Base-by-base conservation (phyloP, 768 basidiomycete genomes). In the Macrolepiota dolichaula region DNA sequence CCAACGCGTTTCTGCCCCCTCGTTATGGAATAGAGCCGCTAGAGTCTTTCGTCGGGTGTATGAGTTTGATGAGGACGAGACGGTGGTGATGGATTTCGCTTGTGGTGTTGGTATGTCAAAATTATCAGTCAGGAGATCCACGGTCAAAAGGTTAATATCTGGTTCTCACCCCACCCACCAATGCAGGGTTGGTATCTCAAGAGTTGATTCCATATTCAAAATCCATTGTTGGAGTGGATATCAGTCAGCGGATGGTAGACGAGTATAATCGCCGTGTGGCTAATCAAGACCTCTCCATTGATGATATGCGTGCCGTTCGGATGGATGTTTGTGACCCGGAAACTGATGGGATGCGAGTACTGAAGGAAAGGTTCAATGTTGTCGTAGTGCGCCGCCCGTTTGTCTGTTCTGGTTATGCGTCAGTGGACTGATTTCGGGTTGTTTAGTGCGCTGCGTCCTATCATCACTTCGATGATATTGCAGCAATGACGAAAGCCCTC, bases 161-260 rank as follows among this genome's bases (percentile, higher is more conserved):
- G 22, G 37, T 29, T 24, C 24, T 32, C 22, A 11, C 13, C n/a
- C 13, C 49, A 47, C 19, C 51, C 27, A 51, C 32, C n/a, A n/a
- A 7, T 37, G 19, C 42, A 92, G 91, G 91, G 15, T 70, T 85
- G 22, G 70, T 91, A 15, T 86, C 90, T 1, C 79, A 83, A 63
- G 79, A 81, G 46, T 77, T 92, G 24, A 84, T 83, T 0, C 77
- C 84, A 1, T 74, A 88, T 64, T 81, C 81, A 50, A 87, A 84
- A 68, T 76, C 76, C 32, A 81, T 92, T 63, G 72, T 91, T 15
- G 91, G 90, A 10, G 84, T 89, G 15, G 92, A 93, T 68, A 88
- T 92, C 68, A 91, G 86, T 72, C 84, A 86, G 63, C 81, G 73
- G 1, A 82, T 86, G 77, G 87, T 92, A 9, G 85, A 90, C 57